phyloP scores from a whole-genome alignment of 2,329 filamentous ascomycete species.

The Cercospora zeae-maydis region DNA sequence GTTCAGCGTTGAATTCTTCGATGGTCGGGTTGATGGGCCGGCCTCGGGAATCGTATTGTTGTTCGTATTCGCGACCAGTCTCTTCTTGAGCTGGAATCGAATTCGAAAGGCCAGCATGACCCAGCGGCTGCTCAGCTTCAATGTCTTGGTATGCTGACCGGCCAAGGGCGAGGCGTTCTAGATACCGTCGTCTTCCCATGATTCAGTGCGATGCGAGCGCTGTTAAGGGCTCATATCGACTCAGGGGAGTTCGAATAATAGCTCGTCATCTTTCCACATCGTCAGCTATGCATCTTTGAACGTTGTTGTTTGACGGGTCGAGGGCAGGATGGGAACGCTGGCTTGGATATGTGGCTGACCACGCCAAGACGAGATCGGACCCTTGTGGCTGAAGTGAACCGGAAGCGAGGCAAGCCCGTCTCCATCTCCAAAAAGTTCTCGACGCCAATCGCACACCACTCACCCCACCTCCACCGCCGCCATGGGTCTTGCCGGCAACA shows the following conservation, averaged over 20 bases:
- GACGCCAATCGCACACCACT: neutral
- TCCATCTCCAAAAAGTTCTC: slow-evolving; percentile 9
- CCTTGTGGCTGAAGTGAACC: neutral
- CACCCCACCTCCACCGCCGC: slow-evolving; percentile 14
- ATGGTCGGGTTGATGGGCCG: slow-evolving; percentile 44
- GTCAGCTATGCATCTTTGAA: neutral
- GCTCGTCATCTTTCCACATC: neutral
- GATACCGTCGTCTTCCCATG: slow-evolving; percentile 35
- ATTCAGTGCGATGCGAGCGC: neutral
- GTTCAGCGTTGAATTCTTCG: slow-evolving; percentile 39
- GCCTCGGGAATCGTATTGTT: slow-evolving; percentile 46
- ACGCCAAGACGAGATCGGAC: neutral
- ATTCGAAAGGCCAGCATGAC: slow-evolving; percentile 28
- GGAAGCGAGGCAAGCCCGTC: neutral
- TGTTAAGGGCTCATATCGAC: neutral
- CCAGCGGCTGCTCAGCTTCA: slow-evolving; percentile 41
- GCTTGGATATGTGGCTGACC: neutral
- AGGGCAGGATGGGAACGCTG: neutral
- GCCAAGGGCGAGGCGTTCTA: slow-evolving; percentile 36
- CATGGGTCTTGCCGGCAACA: slow-evolving; percentile 65
- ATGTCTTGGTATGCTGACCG: slow-evolving; percentile 44
- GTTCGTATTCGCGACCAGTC: slow-evolving; percentile 27
- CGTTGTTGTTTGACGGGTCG: neutral
- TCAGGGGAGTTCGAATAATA: neutral
- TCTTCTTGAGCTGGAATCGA: neutral